These are phyloP conservation scores for Ogataea kodamae DNA, from an alignment of 805 yeast species.

Conservation along the genomic window DNA sequence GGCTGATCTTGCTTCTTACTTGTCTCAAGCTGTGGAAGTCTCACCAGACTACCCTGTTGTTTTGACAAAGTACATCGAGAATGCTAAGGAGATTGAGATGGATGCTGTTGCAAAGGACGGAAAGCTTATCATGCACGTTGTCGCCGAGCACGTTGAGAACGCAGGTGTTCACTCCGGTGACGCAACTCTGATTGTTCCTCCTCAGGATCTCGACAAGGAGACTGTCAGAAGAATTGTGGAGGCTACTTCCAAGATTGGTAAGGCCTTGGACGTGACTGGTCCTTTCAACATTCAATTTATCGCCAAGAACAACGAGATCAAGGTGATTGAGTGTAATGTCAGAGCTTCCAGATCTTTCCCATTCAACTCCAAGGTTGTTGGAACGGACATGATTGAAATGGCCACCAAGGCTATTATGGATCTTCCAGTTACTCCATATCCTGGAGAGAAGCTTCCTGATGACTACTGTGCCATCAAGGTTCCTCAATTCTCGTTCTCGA, in stretches of 20 bases:
- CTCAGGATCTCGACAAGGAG: constrained; percentile 90
- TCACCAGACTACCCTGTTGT: constrained; percentile 98
- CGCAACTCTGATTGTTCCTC: constrained; percentile 95
- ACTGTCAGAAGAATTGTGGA: constrained; percentile 87
- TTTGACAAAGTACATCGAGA: constrained; percentile 92
- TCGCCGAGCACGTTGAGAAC: constrained; percentile 96
- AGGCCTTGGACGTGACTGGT: constrained; percentile 93
- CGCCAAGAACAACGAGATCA: constrained; percentile 91
- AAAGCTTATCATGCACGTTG: constrained; percentile 92
- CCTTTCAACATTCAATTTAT: constrained; percentile 97
- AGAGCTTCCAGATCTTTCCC: constrained; percentile 99
- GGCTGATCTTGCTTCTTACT: constrained; percentile 81
- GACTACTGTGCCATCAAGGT: constrained; percentile 96
- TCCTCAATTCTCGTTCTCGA: constrained; percentile 95
- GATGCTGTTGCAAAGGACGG: constrained; percentile 98
- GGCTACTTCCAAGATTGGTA: constrained; percentile 94
- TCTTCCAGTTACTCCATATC: constrained; percentile 83
- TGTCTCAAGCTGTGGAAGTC: constrained; percentile 93
- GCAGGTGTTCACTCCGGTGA: constrained; percentile 99
- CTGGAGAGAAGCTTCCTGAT: constrained; percentile 81
- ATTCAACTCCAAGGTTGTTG: constrained; percentile 94
- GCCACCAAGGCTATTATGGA: constrained; percentile 96
- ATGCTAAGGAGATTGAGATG: constrained; percentile 97
- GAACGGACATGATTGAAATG: constrained; percentile 93
- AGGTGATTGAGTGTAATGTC: constrained; percentile 97